phyloP scores from a whole-genome alignment of 208 protist genomes.

The Herpetomonas samuelpessoai region DNA sequence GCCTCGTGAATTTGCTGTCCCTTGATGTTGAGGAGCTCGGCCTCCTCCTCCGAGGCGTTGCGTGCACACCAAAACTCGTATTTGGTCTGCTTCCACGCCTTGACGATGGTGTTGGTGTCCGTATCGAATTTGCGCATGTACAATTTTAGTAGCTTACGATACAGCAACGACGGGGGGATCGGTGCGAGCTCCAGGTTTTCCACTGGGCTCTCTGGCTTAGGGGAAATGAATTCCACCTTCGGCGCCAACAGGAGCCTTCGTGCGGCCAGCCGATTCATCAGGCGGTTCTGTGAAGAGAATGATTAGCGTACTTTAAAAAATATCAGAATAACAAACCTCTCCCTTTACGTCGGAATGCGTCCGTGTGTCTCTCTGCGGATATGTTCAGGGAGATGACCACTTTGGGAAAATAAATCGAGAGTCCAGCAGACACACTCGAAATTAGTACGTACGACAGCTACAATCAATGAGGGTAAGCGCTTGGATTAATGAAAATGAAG shows the following conservation, averaged over 20 bases:
- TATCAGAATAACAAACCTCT: slow-evolving; percentile 16
- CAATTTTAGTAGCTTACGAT: slow-evolving; percentile 77
- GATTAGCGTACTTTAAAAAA: neutral
- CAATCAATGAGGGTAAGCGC: too few relatives aligned
- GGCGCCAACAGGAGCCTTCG: slow-evolving; percentile 17
- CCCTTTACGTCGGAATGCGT: too few relatives aligned
- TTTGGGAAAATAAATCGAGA: too few relatives aligned
- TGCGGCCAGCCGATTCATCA: slow-evolving; percentile 18
- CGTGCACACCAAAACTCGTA: slow-evolving; percentile 82
- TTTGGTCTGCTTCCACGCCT: slow-evolving; percentile 86
- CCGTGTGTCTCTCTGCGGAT: too few relatives aligned
- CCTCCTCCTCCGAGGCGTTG: slow-evolving; percentile 40
- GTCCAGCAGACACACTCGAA: too few relatives aligned
- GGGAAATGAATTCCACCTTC: slow-evolving; percentile 73
- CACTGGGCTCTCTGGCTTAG: slow-evolving; percentile 57
- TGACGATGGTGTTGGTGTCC: slow-evolving; percentile 78
- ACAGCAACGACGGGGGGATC: slow-evolving; percentile 63
- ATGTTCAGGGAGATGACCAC: too few relatives aligned
- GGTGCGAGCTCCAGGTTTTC: slow-evolving; percentile 39
- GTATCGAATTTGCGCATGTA: slow-evolving; percentile 88
- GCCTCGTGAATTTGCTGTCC: slow-evolving; percentile 78
- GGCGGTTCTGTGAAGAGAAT: neutral
- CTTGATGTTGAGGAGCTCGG: slow-evolving; percentile 63
- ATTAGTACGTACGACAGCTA: too few relatives aligned
- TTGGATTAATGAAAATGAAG: too few relatives aligned